Evolutionary conservation across 2,329 filamentous ascomycete species (phyloP).

Genomic region (Anisogramma anomala): DNA sequence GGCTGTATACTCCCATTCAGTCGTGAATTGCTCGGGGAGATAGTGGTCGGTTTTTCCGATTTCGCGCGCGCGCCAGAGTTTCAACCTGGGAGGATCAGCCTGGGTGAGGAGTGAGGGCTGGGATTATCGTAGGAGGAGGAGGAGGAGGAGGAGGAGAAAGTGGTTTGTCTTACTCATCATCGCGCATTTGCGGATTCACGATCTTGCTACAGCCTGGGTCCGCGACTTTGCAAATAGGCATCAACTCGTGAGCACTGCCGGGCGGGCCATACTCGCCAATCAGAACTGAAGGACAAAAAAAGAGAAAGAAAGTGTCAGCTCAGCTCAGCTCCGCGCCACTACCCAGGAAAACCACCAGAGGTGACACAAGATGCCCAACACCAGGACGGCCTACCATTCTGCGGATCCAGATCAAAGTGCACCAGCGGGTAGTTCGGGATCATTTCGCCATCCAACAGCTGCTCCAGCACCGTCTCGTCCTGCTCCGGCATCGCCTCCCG

Average conservation of each 20-base stretch:
- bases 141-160: background rate
- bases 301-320: background rate
- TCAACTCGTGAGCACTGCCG: background rate
- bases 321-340: background rate
- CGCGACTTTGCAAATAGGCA: background rate
- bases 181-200: too few relatives aligned
- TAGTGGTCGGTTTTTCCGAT: background rate
- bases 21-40: background rate
- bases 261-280: background rate
- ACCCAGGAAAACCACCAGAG: too few relatives aligned
- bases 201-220: constrained; percentile 1
- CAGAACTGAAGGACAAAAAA: background rate
- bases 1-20: constrained; percentile 1
- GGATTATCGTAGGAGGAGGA: background rate
- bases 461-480: background rate
- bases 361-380: too few relatives aligned
- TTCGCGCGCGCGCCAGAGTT: background rate
- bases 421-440: background rate
- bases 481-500: background rate
- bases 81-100: background rate
- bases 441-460: background rate
- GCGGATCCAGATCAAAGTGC: constrained; percentile 1
- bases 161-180: background rate
- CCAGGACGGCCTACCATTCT: constrained; percentile 1
- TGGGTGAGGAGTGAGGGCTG: background rate